These are phyloP conservation scores for Graphium sp. DNA, from an alignment of 2,329 filamentous ascomycete species.

Conservation along the genomic window DNA sequence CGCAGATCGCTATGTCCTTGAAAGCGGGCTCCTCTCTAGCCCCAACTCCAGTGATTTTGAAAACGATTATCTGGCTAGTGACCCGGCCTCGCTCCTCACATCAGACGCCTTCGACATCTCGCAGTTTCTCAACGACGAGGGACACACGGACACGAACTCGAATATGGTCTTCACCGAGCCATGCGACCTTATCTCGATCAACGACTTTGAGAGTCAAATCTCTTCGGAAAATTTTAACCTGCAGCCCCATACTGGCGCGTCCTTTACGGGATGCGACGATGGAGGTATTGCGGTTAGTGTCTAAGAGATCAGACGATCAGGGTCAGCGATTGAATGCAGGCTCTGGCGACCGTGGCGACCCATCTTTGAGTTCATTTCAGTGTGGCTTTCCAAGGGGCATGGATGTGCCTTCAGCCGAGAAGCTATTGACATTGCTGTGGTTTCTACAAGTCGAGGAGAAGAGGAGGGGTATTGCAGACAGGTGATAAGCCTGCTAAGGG, in stretches of 20 bases:
- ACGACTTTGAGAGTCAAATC: conserved; percentile 42
- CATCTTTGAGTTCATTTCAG: conserved; percentile 12
- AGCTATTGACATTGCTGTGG: conserved; percentile 29
- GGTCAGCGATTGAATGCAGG: conserved; percentile 20
- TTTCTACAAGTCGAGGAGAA: conserved; percentile 23
- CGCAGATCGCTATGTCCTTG: conserved; percentile 60
- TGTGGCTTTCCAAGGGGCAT: too few species aligned
- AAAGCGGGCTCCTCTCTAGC: conserved; percentile 60
- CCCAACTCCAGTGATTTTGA: conserved; percentile 49
- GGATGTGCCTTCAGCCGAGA: conserved; percentile 26
- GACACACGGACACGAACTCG: conserved; percentile 27
- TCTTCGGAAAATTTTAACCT: conserved; percentile 50
- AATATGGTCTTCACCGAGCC: conserved; percentile 31
- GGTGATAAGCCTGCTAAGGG: too few species aligned
- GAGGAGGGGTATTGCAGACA: too few species aligned
- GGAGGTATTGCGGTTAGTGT: conserved; percentile 55
- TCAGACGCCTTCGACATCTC: conserved; percentile 30
- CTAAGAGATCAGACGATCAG: conserved; percentile 34
- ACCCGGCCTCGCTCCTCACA: conserved; percentile 31
- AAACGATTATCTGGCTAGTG: conserved; percentile 49
- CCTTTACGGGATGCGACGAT: conserved; percentile 58
- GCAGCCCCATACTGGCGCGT: conserved; percentile 61
- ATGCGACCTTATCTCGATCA: too few species aligned
- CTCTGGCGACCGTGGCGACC: conserved; percentile 18
- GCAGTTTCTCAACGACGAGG: conserved; percentile 38